Conservation (phyloP, 2,329 filamentous ascomycete genomes). For the Pseudogymnoascus sp. region DNA sequence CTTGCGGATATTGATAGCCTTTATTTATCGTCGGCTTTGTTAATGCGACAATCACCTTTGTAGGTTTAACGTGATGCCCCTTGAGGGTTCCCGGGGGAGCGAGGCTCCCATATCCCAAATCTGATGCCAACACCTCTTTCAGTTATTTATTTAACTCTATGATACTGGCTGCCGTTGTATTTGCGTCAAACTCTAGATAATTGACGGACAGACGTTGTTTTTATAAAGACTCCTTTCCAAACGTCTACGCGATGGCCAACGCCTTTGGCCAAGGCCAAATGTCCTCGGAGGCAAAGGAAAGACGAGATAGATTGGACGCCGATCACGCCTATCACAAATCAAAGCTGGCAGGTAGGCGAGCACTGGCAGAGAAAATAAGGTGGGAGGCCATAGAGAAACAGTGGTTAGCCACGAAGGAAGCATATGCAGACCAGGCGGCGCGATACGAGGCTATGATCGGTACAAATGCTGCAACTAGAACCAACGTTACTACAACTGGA, state of each 20-base stretch:
- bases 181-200: background rate
- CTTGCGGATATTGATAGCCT: background rate
- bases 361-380: background rate
- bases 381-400: background rate
- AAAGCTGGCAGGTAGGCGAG: background rate
- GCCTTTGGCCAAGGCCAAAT: background rate
- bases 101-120: background rate
- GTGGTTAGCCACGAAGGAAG: background rate
- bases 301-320: background rate
- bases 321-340: background rate
- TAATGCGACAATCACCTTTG: background rate
- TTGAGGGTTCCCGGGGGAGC: background rate
- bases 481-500: background rate
- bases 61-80: background rate
- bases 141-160: background rate
- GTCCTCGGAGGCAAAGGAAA: background rate
- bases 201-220: background rate
- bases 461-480: background rate
- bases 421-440: background rate
- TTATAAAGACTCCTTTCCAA: background rate
- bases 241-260: background rate
- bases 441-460: background rate
- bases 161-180: background rate
- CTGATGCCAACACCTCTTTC: background rate
- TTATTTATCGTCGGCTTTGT: background rate